Base-by-base conservation (phyloP, 192 early-diverging fungal genomes). In the Backusella mclennaniae region DNA sequence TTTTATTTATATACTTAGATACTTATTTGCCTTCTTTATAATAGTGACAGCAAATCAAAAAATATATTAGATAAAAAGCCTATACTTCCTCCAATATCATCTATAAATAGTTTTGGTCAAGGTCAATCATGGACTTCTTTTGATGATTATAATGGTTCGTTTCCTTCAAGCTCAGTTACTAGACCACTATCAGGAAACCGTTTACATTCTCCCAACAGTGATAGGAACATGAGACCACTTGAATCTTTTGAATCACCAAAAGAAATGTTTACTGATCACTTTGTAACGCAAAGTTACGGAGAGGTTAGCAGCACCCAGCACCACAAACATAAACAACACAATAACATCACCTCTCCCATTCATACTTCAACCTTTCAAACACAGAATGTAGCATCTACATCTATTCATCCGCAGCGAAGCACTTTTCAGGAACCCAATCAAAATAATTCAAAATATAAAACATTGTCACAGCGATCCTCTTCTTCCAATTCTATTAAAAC, bases 31-130 rank as follows among this genome's bases (percentile, higher is more conserved):
- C 21, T 9, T 11, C 26, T 23, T 69, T n/a, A 67, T 71, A 46
- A 26, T 46, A 71, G 26, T 36, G 44, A 71, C 29, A 41, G 42
- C 31, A 44, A 71, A 49, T 49, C 70, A 29, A 71, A 17, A 46
- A 49, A 46, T 15, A 41, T 49, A 33, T 6, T 44, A 29, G 42
- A 46, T 71, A 26, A 71, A 33, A 41, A 42, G 29, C 29, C 42
- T 14, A 49, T 19, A 71, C 39, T 71, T 31, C 70, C 70, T 41
- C 70, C 70, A 49, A 71, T 71, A 26, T 71, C 70, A 31, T 26
- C 70, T 26, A 71, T 71, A 17, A 42, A 71, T 33, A 26, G 42
- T 17, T 71, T 71, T 71, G 15, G 29, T 14, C 36, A 41, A 9
- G 46, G 15, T 69, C 35, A 38, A 71, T 33, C 70, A 19, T 49